Evolutionary conservation across 768 basidiomycete species (phyloP).

Genomic region (Xerocomellus dryophilus): DNA sequence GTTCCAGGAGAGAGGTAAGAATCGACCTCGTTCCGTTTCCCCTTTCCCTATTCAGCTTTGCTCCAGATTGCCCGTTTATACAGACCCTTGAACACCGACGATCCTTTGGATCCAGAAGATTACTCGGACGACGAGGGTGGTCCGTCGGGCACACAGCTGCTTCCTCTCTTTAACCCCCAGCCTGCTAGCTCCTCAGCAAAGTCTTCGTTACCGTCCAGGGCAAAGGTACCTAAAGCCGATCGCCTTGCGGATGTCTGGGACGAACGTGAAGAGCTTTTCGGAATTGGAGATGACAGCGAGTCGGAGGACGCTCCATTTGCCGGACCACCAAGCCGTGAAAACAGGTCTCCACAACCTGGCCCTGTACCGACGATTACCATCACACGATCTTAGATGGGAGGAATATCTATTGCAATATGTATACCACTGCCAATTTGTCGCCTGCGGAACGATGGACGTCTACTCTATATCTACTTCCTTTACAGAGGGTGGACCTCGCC

Average conservation of each 20-base stretch:
- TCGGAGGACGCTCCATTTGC: constrained; percentile 39
- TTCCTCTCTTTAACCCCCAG: constrained; percentile 45
- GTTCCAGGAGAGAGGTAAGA: constrained; percentile 71
- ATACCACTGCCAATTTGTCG: constrained; percentile 22
- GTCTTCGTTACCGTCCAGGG: constrained; percentile 25
- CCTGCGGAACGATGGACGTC: constrained; percentile 5
- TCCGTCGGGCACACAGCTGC: constrained; percentile 49
- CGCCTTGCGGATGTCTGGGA: constrained; percentile 71
- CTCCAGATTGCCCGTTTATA: constrained; percentile 73
- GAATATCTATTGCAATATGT: constrained; percentile 25
- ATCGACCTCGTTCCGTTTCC: not conserved
- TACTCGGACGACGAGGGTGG: constrained; percentile 41
- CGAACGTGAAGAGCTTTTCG: constrained; percentile 73
- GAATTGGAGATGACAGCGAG: constrained; percentile 61
- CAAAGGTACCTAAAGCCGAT: constrained; percentile 28
- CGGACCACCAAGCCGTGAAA: constrained; percentile 1
- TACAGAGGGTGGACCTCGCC: not conserved
- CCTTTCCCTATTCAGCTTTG: not conserved
- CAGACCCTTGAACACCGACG: constrained; percentile 58
- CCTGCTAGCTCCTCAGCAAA: constrained; percentile 15
- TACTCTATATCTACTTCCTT: constrained; percentile 11
- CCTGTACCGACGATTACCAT: constrained; percentile 29
- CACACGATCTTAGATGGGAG: constrained; percentile 22
- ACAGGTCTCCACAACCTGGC: constrained; percentile 2
- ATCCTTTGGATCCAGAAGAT: constrained; percentile 53